Conservation (phyloP, 2,329 filamentous ascomycete species). For the Dactylellina cionopaga region DNA sequence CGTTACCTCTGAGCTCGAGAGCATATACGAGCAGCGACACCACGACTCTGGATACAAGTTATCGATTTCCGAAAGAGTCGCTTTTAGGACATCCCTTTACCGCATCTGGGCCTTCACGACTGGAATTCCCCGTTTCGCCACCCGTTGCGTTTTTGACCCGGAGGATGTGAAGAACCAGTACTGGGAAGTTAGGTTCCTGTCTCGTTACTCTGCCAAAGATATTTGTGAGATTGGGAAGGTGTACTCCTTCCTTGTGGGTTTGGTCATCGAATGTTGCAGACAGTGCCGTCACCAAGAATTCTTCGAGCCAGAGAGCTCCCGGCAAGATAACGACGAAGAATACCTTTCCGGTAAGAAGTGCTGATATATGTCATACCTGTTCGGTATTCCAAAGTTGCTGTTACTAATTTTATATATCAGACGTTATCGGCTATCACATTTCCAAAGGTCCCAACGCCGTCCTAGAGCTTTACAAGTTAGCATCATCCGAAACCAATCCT, state of each 20-base stretch:
- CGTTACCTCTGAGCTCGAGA: conserved; percentile 33
- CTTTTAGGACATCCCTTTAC: conserved; percentile 42
- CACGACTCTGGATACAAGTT: conserved; percentile 42
- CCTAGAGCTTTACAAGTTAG: conserved; percentile 39
- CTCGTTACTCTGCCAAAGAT: conserved; percentile 43
- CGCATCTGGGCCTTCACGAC: conserved; percentile 50
- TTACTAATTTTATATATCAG: conserved; percentile 2
- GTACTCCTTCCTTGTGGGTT: conserved; percentile 47
- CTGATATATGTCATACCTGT: too few relatives aligned
- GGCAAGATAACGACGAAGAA: conserved; percentile 49
- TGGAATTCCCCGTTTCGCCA: conserved; percentile 40
- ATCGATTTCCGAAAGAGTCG: conserved; percentile 8
- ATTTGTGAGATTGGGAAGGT: conserved; percentile 51
- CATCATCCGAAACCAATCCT: conserved; percentile 31
- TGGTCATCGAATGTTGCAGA: conserved; percentile 47
- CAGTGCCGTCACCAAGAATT: conserved; percentile 48
- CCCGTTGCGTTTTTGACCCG: conserved; percentile 48
- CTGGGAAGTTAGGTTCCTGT: conserved; percentile 49
- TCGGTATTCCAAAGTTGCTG: too few relatives aligned
- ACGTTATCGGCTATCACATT: conserved; percentile 52
- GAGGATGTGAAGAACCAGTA: conserved; percentile 49
- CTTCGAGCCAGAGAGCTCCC: conserved; percentile 47
- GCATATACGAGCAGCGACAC: conserved; percentile 34
- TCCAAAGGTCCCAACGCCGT: conserved; percentile 47
- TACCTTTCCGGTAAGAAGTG: conserved; percentile 52